Evolutionary conservation across 805 yeast species (phyloP).

Genomic region (Wickerhamiella australiensis): DNA sequence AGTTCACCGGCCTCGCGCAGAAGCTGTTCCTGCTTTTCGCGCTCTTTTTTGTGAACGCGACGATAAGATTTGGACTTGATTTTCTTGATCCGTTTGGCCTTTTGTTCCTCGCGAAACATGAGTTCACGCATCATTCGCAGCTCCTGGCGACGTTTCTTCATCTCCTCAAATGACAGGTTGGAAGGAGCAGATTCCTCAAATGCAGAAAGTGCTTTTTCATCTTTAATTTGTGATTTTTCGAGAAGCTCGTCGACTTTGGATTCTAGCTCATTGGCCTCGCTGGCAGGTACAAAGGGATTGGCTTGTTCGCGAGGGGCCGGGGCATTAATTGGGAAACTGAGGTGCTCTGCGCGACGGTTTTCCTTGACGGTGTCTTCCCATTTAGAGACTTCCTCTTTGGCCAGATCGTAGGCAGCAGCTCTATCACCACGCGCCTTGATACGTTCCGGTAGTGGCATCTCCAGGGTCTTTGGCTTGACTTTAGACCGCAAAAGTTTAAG

Average conservation of each 20-base stretch:
- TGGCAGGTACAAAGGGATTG: constrained; percentile 41
- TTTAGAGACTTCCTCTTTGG: constrained; percentile 72
- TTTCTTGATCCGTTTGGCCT: constrained; percentile 83
- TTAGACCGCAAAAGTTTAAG: constrained; percentile 13
- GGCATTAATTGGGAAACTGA: constrained; percentile 59
- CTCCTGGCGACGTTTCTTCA: constrained; percentile 65
- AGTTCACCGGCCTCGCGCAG: constrained; percentile 46
- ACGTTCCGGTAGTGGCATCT: constrained; percentile 75
- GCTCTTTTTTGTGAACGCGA: constrained; percentile 74
- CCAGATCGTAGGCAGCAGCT: constrained; percentile 77
- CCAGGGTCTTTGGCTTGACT: constrained; percentile 36
- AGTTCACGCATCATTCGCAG: constrained; percentile 86
- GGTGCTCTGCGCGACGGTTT: constrained; percentile 73
- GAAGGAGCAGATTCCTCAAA: constrained; percentile 82
- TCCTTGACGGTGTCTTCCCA: constrained; percentile 78
- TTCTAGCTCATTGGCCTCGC: constrained; percentile 48
- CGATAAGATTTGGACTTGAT: constrained; percentile 87
- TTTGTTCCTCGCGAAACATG: constrained; percentile 89
- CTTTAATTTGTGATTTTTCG: constrained; percentile 51
- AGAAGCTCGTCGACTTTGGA: constrained; percentile 48
- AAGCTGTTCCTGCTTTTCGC: constrained; percentile 53
- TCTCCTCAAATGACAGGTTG: constrained; percentile 65
- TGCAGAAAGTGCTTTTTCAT: constrained; percentile 64
- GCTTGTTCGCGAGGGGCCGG: constrained; percentile 35
- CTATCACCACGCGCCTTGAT: constrained; percentile 79